Percentiles rank a stretch among this genome's conserved stretches.
Conservation (phyloP, 1,284 basidiomycete genomes). For the Trametes versicolor region DNA sequence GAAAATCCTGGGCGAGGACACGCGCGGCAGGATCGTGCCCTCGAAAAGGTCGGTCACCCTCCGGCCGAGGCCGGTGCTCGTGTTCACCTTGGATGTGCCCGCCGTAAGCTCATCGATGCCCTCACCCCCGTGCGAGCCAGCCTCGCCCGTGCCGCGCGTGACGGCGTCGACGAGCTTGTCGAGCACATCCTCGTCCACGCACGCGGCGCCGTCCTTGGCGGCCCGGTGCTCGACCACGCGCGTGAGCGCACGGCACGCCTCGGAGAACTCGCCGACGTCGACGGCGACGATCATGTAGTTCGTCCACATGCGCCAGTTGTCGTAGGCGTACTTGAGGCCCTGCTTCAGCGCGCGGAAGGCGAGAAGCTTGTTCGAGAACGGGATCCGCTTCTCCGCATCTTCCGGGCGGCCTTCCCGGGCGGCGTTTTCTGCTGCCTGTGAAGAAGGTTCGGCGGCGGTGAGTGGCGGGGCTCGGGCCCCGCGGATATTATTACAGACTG, state of each 20-base stretch:
- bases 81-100: constrained; percentile 57
- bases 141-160: constrained; percentile 62
- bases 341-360: constrained; percentile 96
- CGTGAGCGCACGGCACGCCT: constrained; percentile 86
- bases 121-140: constrained; percentile 44
- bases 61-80: constrained; percentile 70
- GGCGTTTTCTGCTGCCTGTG: constrained; percentile 29
- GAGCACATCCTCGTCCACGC: constrained; percentile 87
- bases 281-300: constrained; percentile 97
- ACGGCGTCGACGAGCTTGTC: constrained; percentile 89
- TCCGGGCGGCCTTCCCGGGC: constrained; percentile 29
- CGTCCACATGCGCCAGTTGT: constrained; percentile 98
- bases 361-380: constrained; percentile 81
- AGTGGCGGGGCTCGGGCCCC: constrained; percentile 18
- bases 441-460: constrained; percentile 11
- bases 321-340: constrained; percentile 85
- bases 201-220: constrained; percentile 66
- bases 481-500: constrained; percentile 14
- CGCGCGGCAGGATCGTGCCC: constrained; percentile 77
- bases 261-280: constrained; percentile 92
- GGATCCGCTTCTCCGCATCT: constrained; percentile 46
- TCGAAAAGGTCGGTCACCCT: constrained; percentile 81
- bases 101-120: constrained; percentile 30
- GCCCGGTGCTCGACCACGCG: constrained; percentile 87
- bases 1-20: constrained; percentile 83